phyloP scores from a whole-genome alignment of 768 basidiomycete species.

The Lactarius psammicola region DNA sequence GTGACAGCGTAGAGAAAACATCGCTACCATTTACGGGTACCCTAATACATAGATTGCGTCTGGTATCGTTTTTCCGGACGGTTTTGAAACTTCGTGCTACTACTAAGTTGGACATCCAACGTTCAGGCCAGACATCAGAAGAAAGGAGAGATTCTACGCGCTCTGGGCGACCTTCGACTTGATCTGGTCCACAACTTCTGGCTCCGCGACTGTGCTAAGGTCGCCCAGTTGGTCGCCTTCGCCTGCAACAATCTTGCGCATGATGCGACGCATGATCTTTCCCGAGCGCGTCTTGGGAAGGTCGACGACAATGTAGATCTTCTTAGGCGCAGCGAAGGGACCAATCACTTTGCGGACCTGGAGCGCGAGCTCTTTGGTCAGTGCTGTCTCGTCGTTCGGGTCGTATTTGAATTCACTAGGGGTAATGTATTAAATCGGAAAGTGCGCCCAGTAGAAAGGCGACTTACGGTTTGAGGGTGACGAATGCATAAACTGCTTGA shows the following conservation, averaged over 20 bases:
- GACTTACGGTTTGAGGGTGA: slow-evolving; percentile 88
- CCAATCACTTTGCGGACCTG: slow-evolving; percentile 98
- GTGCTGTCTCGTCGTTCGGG: slow-evolving; percentile 59
- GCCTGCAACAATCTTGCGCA: slow-evolving; percentile 94
- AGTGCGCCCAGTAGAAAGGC: background rate
- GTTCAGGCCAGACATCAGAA: background rate
- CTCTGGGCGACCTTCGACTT: slow-evolving; percentile 65
- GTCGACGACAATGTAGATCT: slow-evolving; percentile 77
- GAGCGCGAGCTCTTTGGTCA: slow-evolving; percentile 85
- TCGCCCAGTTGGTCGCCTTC: slow-evolving; percentile 96
- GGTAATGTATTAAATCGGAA: background rate
- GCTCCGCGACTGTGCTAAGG: slow-evolving; percentile 90
- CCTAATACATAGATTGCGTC: slow-evolving; percentile 21
- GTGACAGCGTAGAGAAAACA: slow-evolving; percentile 15
- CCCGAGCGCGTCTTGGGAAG: slow-evolving; percentile 94
- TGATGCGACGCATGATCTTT: slow-evolving; percentile 95
- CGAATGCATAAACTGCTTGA: slow-evolving; percentile 93
- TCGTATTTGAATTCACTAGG: slow-evolving; percentile 78
- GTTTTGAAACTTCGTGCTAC: background rate
- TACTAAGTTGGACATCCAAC: background rate
- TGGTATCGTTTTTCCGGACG: slow-evolving; percentile 7
- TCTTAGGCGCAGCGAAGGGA: slow-evolving; percentile 96
- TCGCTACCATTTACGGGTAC: slow-evolving; percentile 22
- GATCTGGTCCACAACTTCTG: slow-evolving; percentile 78
- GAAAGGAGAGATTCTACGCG: background rate